Evolutionary conservation across 805 yeast species (phyloP).

Genomic region (Sungouiozyma ichnusensis): DNA sequence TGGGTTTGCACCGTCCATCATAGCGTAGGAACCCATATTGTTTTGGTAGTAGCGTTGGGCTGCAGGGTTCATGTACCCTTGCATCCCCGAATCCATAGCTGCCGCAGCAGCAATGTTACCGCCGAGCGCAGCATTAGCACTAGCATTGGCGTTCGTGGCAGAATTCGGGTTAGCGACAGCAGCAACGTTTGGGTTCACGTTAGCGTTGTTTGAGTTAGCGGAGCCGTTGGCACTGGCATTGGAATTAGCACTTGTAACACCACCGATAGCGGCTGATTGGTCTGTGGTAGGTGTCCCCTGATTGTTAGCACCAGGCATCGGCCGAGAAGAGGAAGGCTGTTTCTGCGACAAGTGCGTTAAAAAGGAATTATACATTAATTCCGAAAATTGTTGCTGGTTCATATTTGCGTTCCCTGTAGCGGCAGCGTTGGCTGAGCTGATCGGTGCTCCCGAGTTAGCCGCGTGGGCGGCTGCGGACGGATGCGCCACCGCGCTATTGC

Average conservation of each 20-base stretch:
- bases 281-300: constrained; percentile 1
- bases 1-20: constrained; percentile 20
- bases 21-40: constrained; percentile 12
- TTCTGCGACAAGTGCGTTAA: constrained; percentile 26
- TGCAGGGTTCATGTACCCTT: constrained; percentile 13
- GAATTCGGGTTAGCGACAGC: constrained; percentile 2
- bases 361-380: constrained; percentile 28
- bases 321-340: constrained; percentile 5
- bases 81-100: constrained; percentile 5
- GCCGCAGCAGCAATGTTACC: not conserved
- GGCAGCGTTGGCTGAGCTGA: not conserved
- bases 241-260: constrained; percentile 11
- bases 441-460: not conserved
- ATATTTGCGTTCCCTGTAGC: constrained; percentile 8
- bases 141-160: constrained; percentile 1
- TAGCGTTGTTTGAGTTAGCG: not conserved
- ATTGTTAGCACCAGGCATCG: not conserved
- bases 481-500: too few relatives aligned
- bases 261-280: constrained; percentile 12
- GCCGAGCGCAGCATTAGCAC: not conserved
- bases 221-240: too few relatives aligned
- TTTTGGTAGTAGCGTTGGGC: constrained; percentile 22
- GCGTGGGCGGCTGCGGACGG: not conserved
- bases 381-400: constrained; percentile 24
- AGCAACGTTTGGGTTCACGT: not conserved